Conservation (phyloP, 306 rosid genomes). For the Citrullus amarus region DNA sequence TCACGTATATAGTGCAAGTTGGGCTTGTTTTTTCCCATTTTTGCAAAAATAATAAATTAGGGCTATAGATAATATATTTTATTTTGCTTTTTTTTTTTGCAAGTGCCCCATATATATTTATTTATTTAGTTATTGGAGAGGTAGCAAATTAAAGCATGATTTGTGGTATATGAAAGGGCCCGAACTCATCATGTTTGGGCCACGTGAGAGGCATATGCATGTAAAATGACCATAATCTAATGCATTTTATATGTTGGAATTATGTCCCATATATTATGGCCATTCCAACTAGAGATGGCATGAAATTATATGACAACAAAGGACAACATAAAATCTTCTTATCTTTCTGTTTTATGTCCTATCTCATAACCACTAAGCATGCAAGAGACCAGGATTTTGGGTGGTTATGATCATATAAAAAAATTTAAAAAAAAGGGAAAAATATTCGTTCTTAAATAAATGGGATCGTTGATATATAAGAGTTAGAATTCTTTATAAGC, state of each 20-base stretch:
- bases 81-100: too few species aligned
- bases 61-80: too few species aligned
- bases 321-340: background rate
- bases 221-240: constrained; percentile 3
- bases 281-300: constrained; percentile 15
- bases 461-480: too few species aligned
- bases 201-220: constrained; percentile 63
- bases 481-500: too few species aligned
- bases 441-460: too few species aligned
- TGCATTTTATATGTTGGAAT: constrained; percentile 10
- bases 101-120: too few species aligned
- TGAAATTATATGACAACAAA: background rate
- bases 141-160: background rate
- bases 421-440: too few species aligned
- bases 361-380: constrained; percentile 8
- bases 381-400: background rate
- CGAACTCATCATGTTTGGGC: constrained; percentile 51
- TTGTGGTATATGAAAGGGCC: constrained; percentile 12
- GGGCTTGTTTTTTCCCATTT: too few species aligned
- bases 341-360: background rate
- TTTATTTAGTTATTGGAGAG: too few species aligned
- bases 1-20: too few species aligned
- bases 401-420: background rate
- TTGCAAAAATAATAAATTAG: too few species aligned
- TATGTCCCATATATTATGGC: constrained; percentile 28